These are phyloP conservation scores for Ogataea trehaloabstinens DNA, from an alignment of 805 yeast species.

Conservation along the genomic window DNA sequence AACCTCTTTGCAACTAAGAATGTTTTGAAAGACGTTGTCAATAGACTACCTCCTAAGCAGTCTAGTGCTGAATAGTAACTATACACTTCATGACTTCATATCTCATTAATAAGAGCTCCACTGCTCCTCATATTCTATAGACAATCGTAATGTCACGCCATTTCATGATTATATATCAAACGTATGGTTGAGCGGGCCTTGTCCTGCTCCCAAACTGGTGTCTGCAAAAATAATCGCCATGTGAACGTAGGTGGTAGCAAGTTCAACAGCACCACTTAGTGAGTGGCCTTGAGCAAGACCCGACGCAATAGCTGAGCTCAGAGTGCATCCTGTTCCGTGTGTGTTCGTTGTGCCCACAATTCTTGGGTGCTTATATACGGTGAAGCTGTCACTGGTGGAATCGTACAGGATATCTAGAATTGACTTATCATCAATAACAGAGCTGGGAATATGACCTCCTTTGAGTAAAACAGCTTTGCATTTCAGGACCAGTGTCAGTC, in stretches of 20 bases:
- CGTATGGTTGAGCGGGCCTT: slow-evolving; percentile 74
- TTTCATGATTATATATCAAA: slow-evolving; percentile 1
- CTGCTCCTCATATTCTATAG: neutral
- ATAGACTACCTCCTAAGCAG: slow-evolving; percentile 33
- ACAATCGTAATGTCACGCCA: neutral
- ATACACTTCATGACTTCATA: neutral
- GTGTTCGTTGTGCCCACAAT: slow-evolving; percentile 50
- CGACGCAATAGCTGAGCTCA: slow-evolving; percentile 75
- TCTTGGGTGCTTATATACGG: slow-evolving; percentile 44
- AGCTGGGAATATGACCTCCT: slow-evolving; percentile 74
- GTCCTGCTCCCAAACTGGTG: slow-evolving; percentile 44
- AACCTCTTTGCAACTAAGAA: slow-evolving; percentile 74
- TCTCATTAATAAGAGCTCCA: neutral
- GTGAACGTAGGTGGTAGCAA: slow-evolving; percentile 65
- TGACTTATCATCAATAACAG: slow-evolving; percentile 15
- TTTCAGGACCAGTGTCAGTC: slow-evolving; percentile 32
- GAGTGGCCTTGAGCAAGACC: slow-evolving; percentile 56
- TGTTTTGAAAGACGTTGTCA: slow-evolving; percentile 55
- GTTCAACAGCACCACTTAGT: slow-evolving; percentile 48
- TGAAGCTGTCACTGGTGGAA: slow-evolving; percentile 33
- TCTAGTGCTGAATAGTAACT: neutral
- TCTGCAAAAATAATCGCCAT: slow-evolving; percentile 50
- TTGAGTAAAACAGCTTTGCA: slow-evolving; percentile 54
- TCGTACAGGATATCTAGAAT: slow-evolving; percentile 57
- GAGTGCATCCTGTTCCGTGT: slow-evolving; percentile 89